Percentiles rank a stretch among this genome's conserved stretches.
Conservation (phyloP, 768 basidiomycete genomes). For the Mycena epipterygia region DNA sequence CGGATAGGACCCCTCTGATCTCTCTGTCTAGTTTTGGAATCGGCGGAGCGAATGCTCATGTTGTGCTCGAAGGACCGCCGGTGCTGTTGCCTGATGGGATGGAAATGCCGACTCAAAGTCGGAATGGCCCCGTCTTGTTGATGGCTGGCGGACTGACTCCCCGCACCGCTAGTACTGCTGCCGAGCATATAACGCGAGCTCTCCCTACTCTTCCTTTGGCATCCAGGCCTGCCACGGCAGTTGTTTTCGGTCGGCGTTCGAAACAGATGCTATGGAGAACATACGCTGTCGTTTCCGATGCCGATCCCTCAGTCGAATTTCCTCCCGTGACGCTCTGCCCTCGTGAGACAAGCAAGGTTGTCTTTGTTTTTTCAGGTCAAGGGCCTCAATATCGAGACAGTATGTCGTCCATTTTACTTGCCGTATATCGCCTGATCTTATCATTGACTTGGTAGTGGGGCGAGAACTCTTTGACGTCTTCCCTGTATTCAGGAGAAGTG, state of each 20-base stretch:
- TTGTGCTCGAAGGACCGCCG: constrained; percentile 53
- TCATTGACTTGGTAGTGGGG: constrained; percentile 52
- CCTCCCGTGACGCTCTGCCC: constrained; percentile 44
- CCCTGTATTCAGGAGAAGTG: constrained; percentile 53
- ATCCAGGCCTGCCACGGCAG: background rate
- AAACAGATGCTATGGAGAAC: constrained; percentile 51
- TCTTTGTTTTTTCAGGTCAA: constrained; percentile 57
- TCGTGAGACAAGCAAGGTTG: constrained; percentile 45
- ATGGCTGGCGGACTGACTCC: constrained; percentile 55
- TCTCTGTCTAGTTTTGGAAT: constrained; percentile 61
- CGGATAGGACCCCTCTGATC: constrained; percentile 46
- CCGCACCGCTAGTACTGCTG: constrained; percentile 39
- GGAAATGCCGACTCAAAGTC: background rate
- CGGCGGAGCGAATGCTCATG: constrained; percentile 59
- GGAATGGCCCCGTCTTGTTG: constrained; percentile 42
- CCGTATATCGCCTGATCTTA: background rate
- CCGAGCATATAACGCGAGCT: constrained; percentile 7
- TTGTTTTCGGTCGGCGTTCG: constrained; percentile 44
- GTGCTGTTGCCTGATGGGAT: too few species aligned
- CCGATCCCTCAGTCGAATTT: constrained; percentile 34
- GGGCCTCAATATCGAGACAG: constrained; percentile 56
- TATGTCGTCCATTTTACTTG: constrained; percentile 37
- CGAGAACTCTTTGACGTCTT: constrained; percentile 51
- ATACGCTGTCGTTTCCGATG: constrained; percentile 41
- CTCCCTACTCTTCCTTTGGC: constrained; percentile 1